phyloP scores from a whole-genome alignment of 1,139 yeast genomes.

The Lodderomyces elongisporus region DNA sequence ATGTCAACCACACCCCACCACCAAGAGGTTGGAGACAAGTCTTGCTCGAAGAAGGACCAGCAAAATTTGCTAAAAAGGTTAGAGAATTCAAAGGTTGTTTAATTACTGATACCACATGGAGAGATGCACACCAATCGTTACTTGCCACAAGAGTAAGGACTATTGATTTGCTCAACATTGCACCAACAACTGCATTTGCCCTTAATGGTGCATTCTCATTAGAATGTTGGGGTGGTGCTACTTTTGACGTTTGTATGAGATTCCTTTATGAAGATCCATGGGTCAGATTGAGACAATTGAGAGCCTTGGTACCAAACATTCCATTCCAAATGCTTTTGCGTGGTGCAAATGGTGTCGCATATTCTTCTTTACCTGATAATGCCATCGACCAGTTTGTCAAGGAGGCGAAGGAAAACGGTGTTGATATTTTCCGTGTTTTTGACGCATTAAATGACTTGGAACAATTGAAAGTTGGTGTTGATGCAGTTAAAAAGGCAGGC shows the following conservation, averaged over 20 bases:
- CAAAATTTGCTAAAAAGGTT: constrained; percentile 80
- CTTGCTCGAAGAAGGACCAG: constrained; percentile 80
- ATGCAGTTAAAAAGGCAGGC: constrained; percentile 96
- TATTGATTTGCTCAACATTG: constrained; percentile 82
- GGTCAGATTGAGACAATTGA: constrained; percentile 85
- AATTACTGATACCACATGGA: constrained; percentile 98
- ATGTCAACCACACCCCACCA: constrained; percentile 49
- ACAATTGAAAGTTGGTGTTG: constrained; percentile 94
- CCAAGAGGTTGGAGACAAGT: constrained; percentile 91
- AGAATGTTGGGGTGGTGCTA: constrained; percentile 99
- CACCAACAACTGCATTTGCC: constrained; percentile 91
- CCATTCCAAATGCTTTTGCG: constrained; percentile 99
- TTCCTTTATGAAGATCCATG: constrained; percentile 98
- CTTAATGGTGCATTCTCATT: constrained; percentile 86
- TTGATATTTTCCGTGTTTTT: constrained; percentile 94
- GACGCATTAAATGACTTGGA: constrained; percentile 96
- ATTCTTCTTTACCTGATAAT: constrained; percentile 94
- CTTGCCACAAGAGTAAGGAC: constrained; percentile 97
- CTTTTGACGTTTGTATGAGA: constrained; percentile 97
- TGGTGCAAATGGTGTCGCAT: constrained; percentile 99
- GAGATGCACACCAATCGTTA: constrained; percentile 99
- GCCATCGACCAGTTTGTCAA: constrained; percentile 95
- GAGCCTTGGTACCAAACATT: constrained; percentile 91
- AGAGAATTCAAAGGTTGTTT: constrained; percentile 81
- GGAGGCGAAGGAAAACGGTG: constrained; percentile 94